These are phyloP conservation scores for Sistotremastrum niveocremeum DNA, from an alignment of 768 basidiomycete species.

Conservation along the genomic window DNA sequence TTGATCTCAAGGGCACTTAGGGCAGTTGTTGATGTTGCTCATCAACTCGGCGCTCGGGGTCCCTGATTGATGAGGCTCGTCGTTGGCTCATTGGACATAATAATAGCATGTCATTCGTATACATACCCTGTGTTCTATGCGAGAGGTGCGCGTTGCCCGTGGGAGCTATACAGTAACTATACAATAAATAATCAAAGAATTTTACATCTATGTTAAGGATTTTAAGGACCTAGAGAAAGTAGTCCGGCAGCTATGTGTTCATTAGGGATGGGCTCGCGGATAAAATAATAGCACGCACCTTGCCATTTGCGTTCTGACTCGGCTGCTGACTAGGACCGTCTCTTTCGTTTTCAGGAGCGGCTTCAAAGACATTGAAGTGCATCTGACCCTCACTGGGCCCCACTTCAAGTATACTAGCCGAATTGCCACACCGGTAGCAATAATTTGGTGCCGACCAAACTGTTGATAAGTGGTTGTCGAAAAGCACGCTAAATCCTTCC, in stretches of 20 bases:
- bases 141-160: too few relatives aligned
- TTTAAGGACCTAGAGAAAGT: slow-evolving; percentile 3
- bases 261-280: not conserved
- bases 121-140: too few relatives aligned
- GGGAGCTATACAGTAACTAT: too few relatives aligned
- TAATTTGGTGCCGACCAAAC: slow-evolving; percentile 99
- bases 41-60: too few relatives aligned
- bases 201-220: too few relatives aligned
- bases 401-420: slow-evolving; percentile 91
- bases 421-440: slow-evolving; percentile 96
- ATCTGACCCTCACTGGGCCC: slow-evolving; percentile 66
- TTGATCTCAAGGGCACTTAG: too few relatives aligned
- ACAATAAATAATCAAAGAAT: too few relatives aligned
- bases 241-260: slow-evolving; percentile 5
- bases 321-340: slow-evolving; percentile 78
- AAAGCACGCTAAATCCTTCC: slow-evolving; percentile 98
- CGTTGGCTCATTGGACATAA: too few relatives aligned
- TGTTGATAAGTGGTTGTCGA: slow-evolving; percentile 88
- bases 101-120: too few relatives aligned
- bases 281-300: slow-evolving; percentile 32
- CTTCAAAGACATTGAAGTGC: slow-evolving; percentile 97
- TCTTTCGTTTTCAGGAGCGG: slow-evolving; percentile 94
- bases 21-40: too few relatives aligned
- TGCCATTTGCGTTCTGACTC: slow-evolving; percentile 54
- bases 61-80: too few relatives aligned